These are phyloP conservation scores for Theobroma cacao DNA, from an alignment of 345 rosid genomes.

Conservation along the genomic window DNA sequence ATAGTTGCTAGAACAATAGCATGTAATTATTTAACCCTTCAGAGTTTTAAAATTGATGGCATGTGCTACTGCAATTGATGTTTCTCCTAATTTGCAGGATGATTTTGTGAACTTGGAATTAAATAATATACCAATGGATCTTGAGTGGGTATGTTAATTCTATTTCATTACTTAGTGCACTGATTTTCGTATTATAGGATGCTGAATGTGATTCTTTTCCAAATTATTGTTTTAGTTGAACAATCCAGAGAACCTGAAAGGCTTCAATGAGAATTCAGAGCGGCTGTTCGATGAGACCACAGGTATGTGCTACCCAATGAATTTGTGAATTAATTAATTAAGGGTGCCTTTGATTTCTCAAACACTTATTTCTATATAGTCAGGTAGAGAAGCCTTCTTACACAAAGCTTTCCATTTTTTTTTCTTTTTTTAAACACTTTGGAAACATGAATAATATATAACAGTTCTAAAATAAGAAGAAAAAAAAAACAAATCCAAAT, in stretches of 20 bases:
- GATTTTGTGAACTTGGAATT: too few relatives aligned
- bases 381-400: too few relatives aligned
- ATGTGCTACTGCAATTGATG: background rate
- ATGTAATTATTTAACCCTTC: background rate
- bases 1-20: background rate
- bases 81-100: background rate
- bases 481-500: background rate
- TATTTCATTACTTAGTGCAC: background rate
- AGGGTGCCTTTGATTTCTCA: background rate
- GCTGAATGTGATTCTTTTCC: background rate
- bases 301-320: background rate
- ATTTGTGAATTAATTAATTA: background rate
- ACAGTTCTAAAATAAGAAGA: background rate
- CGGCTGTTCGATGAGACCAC: background rate
- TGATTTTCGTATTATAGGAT: background rate
- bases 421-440: background rate
- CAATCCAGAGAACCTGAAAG: rapidly evolving
- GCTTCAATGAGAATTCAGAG: rapidly evolving
- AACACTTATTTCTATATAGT: too few relatives aligned
- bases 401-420: too few relatives aligned
- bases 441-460: background rate
- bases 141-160: background rate
- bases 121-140: background rate
- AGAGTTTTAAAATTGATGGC: background rate
- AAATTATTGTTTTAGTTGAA: background rate